Percentiles rank a stretch among this genome's conserved stretches.
These are phyloP conservation scores for Spiromastix sp. DNA, from an alignment of 2,329 filamentous ascomycete genomes.

Conservation along the genomic window DNA sequence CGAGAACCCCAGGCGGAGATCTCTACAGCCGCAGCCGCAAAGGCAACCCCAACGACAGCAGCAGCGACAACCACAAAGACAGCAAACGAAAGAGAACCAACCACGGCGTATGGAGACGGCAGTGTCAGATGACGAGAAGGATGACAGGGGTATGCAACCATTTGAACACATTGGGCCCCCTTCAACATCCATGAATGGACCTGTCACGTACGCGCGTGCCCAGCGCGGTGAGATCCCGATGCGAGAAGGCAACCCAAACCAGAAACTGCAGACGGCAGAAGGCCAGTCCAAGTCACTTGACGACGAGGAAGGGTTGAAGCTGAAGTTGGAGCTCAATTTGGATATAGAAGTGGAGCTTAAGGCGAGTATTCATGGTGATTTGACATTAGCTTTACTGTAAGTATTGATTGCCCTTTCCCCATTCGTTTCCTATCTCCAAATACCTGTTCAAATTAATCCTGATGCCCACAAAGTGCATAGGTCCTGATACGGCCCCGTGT, in stretches of 20 bases:
- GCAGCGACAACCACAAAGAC: slow-evolving; percentile 3
- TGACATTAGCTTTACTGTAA: slow-evolving; percentile 45
- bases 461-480: neutral
- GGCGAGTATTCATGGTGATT: slow-evolving; percentile 54
- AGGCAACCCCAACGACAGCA: slow-evolving; percentile 1
- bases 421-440: slow-evolving; percentile 3
- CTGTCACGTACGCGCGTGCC: slow-evolving; percentile 44
- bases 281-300: slow-evolving; percentile 19
- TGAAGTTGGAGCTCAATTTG: slow-evolving; percentile 50
- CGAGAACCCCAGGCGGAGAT: slow-evolving; percentile 11
- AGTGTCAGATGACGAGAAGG: slow-evolving; percentile 26
- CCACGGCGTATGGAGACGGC: slow-evolving; percentile 11
- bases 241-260: slow-evolving; percentile 41
- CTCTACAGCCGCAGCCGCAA: slow-evolving; percentile 3
- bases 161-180: slow-evolving; percentile 48
- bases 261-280: slow-evolving; percentile 23
- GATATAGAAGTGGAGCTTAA: slow-evolving; percentile 55
- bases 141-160: slow-evolving; percentile 41
- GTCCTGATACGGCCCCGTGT: too few species aligned
- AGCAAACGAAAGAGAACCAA: slow-evolving; percentile 8
- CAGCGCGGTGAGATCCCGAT: slow-evolving; percentile 46
- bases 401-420: slow-evolving; percentile 12
- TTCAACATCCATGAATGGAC: slow-evolving; percentile 46
- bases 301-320: slow-evolving; percentile 38
- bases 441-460: slow-evolving; percentile 1